phyloP scores from a whole-genome alignment of 441 rosid species.

The Dalechampia spathulata region DNA sequence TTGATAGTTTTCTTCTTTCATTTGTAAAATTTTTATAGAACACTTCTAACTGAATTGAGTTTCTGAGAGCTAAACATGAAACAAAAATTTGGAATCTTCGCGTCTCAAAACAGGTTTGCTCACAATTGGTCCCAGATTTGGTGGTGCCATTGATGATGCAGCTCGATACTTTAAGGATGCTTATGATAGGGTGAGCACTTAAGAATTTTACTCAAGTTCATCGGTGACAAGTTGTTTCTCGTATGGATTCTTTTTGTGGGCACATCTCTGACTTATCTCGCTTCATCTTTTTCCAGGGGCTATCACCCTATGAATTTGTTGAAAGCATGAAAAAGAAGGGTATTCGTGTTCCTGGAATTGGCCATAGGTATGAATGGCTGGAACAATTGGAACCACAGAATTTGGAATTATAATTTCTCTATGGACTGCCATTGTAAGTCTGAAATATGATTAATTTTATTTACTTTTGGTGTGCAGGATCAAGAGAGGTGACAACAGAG shows the following conservation, averaged over 20 bases:
- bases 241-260: slow-evolving; percentile 7
- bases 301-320: slow-evolving; percentile 84
- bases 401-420: neutral
- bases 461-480: slow-evolving; percentile 43
- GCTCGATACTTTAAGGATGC: slow-evolving; percentile 98
- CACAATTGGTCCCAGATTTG: slow-evolving; percentile 96
- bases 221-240: slow-evolving; percentile 1
- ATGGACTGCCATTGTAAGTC: neutral
- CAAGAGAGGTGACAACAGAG: slow-evolving; percentile 95
- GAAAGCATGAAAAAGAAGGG: slow-evolving; percentile 98
- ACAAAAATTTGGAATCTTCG: slow-evolving; percentile 16
- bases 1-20: slow-evolving; percentile 3
- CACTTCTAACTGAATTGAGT: neutral
- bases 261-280: too few species aligned
- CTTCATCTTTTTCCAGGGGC: too few species aligned
- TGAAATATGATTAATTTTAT: slow-evolving; percentile 6
- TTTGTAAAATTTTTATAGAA: neutral
- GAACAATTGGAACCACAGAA: slow-evolving; percentile 3
- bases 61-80: neutral
- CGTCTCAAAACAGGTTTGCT: slow-evolving; percentile 68
- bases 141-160: slow-evolving; percentile 97
- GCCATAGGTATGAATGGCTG: slow-evolving; percentile 85
- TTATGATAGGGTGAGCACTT: slow-evolving; percentile 59
- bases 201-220: neutral
- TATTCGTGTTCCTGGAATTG: slow-evolving; percentile 95